A percentile compares a stretch with the other conserved stretches of the same genome.
These are phyloP conservation scores for Melampsora larici-populina DNA, from an alignment of 1,284 basidiomycete species.

Conservation along the genomic window DNA sequence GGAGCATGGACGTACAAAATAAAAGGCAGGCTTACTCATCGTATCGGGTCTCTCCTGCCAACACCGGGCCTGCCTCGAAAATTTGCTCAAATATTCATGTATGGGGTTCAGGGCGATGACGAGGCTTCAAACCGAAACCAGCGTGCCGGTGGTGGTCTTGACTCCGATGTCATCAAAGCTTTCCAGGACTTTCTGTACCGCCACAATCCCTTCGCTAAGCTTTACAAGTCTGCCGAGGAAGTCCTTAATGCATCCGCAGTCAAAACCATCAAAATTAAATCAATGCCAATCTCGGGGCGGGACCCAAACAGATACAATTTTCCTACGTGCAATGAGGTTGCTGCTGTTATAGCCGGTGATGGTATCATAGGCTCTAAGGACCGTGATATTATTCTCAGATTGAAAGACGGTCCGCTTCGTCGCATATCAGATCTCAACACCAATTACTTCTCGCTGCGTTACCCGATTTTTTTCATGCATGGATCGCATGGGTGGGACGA, in stretches of 20 bases:
- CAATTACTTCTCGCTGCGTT: no score
- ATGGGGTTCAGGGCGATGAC: neutral
- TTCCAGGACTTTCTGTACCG: conserved; percentile 3
- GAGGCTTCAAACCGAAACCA: neutral
- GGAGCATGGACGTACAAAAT: neutral
- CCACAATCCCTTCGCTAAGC: conserved; percentile 2
- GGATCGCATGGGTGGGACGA: conserved; percentile 3
- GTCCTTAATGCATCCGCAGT: neutral
- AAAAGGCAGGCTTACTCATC: neutral
- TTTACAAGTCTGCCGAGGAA: no score
- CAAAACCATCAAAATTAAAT: neutral
- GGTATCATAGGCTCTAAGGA: neutral
- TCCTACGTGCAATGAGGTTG: no score
- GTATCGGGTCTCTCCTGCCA: neutral
- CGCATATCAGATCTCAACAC: no score
- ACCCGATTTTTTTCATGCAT: no score
- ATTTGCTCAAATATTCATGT: conserved; percentile 11
- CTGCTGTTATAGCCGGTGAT: neutral
- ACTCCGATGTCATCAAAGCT: neutral
- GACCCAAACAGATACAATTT: conserved; percentile 1
- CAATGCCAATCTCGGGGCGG: neutral
- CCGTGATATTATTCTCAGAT: neutral
- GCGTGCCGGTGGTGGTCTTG: neutral
- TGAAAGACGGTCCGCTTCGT: neutral
- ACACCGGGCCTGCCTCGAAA: neutral